Base-by-base conservation (phyloP, 331 rosid genomes). In the Telfairia occidentalis region DNA sequence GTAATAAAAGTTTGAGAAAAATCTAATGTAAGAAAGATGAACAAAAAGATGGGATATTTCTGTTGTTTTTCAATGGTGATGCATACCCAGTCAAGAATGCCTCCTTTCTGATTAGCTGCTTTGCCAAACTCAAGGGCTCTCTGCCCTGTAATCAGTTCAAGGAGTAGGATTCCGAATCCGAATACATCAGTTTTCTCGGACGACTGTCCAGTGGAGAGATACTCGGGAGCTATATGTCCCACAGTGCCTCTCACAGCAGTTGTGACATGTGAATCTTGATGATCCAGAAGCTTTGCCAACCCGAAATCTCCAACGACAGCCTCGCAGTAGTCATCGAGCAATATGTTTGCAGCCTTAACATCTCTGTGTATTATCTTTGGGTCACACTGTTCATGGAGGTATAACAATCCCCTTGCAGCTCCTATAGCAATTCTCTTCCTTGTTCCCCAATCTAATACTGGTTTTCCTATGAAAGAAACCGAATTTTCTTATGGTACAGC, bases 251-350 rank as follows among this genome's bases (percentile, higher is more conserved):
- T 82, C 65, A 94, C 97, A 15, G 98, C 98, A 9, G 97, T 94
- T 66, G 98, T 94, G 40, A 94, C 98, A 53, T 94, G 98, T 26
- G 98, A 94, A 66, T 91, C 98, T 86, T 90, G 92, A 81, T 94
- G 97, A 80, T 91, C 96, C 84, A 94, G 82, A 79, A 89, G 97
- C 84, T 94, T 94, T 69, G 98, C 98, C 83, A 94, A 73, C 13
- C 97, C 98, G 61, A 94, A 94, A 86, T 94, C 98, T 76, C 98
- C 98, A 16, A 91, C 98, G 6, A 91, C 96, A 18, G 98, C 98
- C 81, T 94, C 98, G 79, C 83, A 91, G 48, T 87, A 86, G 84
- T 91, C 92, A 71, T 94, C 98, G 19, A 94, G 97, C 78, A 94
- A 85, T 77, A 94, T 92, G 45, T 94, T 94, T 23, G 98, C 98